These are phyloP conservation scores for Fusarium staphyleae DNA, from an alignment of 2,329 filamentous ascomycete species.

Conservation along the genomic window DNA sequence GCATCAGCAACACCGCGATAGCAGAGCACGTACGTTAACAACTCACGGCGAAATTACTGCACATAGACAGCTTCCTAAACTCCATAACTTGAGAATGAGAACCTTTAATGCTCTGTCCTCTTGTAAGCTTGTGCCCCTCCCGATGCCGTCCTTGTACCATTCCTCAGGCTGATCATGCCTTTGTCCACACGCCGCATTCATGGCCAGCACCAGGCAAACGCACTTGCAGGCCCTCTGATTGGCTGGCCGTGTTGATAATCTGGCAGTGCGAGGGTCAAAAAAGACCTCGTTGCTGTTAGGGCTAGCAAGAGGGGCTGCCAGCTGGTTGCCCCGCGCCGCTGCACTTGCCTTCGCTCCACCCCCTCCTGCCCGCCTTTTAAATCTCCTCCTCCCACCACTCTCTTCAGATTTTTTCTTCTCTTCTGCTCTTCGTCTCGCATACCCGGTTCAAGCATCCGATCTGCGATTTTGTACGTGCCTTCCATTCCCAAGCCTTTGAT, in stretches of 20 bases:
- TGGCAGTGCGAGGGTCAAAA: constrained; percentile 35
- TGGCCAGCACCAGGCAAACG: constrained; percentile 12
- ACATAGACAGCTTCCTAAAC: neutral
- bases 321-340: constrained; percentile 48
- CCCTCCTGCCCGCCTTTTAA: constrained; percentile 48
- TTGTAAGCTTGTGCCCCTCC: no score
- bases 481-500: constrained; percentile 14
- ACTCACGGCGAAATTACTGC: neutral
- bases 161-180: constrained; percentile 19
- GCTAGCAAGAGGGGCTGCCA: constrained; percentile 36
- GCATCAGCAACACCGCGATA: neutral
- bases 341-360: constrained; percentile 39
- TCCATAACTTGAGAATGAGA: neutral
- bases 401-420: constrained; percentile 46
- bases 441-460: constrained; percentile 55
- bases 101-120: constrained; percentile 11
- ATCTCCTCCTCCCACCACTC: constrained; percentile 49
- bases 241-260: constrained; percentile 24
- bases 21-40: no score
- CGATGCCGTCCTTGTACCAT: constrained; percentile 32
- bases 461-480: constrained; percentile 50
- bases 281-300: constrained; percentile 47
- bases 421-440: constrained; percentile 54
- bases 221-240: constrained; percentile 29
- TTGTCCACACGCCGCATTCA: constrained; percentile 20